A percentile compares a stretch with the other conserved stretches of the same genome.
These are phyloP conservation scores for Vitis labrusca DNA, from an alignment of 164 flowering plant species.

Conservation along the genomic window DNA sequence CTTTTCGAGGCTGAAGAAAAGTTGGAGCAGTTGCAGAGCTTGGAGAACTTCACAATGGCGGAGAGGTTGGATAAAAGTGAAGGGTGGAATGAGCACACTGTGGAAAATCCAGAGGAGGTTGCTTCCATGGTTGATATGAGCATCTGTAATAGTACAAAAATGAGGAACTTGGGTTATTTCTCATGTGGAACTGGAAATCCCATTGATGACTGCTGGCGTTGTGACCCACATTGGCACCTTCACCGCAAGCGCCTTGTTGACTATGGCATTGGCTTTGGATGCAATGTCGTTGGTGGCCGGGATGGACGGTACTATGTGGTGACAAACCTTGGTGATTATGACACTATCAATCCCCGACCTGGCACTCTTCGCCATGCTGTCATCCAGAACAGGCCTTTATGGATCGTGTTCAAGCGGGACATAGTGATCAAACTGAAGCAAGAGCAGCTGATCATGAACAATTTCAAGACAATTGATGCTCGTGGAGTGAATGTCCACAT, in stretches of 20 bases:
- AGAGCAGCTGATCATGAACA: no score
- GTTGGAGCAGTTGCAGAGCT: slow-evolving; percentile 27
- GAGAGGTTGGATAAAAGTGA: slow-evolving; percentile 33
- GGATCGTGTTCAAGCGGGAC: no score
- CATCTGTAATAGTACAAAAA: slow-evolving; percentile 61
- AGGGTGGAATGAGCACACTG: slow-evolving; percentile 37
- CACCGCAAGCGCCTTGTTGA: slow-evolving; percentile 6
- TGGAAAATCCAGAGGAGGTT: slow-evolving; percentile 51
- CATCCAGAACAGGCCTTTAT: slow-evolving; percentile 8
- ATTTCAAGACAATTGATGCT: no score
- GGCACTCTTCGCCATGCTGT: slow-evolving; percentile 20
- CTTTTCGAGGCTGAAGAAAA: slow-evolving; percentile 7
- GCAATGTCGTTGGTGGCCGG: slow-evolving; percentile 1
- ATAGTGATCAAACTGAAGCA: no score
- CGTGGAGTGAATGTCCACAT: neutral
- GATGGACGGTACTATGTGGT: slow-evolving; percentile 8
- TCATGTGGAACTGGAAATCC: no score
- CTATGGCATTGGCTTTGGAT: neutral
- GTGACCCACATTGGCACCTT: slow-evolving; percentile 16
- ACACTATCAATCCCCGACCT: slow-evolving; percentile 12
- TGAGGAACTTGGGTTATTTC: no score
- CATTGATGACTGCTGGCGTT: slow-evolving; percentile 23
- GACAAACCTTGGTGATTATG: slow-evolving; percentile 10
- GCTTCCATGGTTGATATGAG: slow-evolving; percentile 50
- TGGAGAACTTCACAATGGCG: slow-evolving; percentile 42